Evolutionary conservation across 1,284 basidiomycete species (phyloP).

Genomic region (Rhodotorula sp.): DNA sequence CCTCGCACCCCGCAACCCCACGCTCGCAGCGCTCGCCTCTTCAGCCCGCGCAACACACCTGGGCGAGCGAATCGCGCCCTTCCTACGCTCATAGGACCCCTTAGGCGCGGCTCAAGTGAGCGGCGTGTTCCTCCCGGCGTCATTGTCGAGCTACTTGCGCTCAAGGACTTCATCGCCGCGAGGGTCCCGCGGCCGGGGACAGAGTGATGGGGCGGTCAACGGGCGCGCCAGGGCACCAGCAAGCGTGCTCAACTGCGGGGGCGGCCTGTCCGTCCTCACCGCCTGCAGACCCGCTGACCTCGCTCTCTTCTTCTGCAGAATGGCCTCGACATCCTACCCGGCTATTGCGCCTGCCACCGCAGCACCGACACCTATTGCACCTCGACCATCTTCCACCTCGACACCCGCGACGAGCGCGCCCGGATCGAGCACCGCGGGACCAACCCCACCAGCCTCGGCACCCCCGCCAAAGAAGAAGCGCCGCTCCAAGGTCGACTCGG

Average conservation of each 20-base stretch:
- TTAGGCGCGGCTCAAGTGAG: too few relatives aligned
- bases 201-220: too few relatives aligned
- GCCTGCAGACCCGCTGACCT: not conserved
- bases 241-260: too few relatives aligned
- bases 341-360: not conserved
- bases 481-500: constrained; percentile 43
- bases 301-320: not conserved
- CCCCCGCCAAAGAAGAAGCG: constrained; percentile 35
- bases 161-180: too few relatives aligned
- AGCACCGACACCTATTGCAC: not conserved
- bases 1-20: too few relatives aligned
- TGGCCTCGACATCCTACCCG: not conserved
- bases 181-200: too few relatives aligned
- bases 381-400: not conserved
- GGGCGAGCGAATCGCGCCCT: not conserved
- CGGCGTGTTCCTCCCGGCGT: too few relatives aligned
- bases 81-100: too few relatives aligned
- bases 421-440: not conserved
- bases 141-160: too few relatives aligned
- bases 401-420: not conserved
- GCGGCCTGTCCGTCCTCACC: too few relatives aligned
- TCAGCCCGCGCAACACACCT: not conserved
- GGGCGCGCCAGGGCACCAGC: too few relatives aligned
- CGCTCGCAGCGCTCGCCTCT: too few relatives aligned
- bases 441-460: not conserved